phyloP scores from a whole-genome alignment of 768 basidiomycete genomes.

The Agaricus blazei region DNA sequence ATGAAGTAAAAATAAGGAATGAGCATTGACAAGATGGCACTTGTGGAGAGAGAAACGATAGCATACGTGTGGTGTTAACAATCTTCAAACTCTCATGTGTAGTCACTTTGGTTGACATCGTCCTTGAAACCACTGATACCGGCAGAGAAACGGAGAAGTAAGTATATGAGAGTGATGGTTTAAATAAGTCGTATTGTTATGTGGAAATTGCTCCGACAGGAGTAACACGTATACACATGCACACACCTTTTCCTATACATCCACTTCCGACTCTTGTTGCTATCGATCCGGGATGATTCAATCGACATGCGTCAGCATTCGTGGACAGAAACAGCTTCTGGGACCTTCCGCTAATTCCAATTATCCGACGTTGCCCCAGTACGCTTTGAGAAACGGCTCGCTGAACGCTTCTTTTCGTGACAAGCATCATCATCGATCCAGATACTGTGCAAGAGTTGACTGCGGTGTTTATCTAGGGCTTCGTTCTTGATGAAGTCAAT shows the following conservation, averaged over 20 bases:
- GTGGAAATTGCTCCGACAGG: too few species aligned
- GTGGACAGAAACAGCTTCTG: background rate
- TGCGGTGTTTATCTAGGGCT: too few species aligned
- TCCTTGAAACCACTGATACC: conserved; percentile 3
- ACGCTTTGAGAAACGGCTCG: too few species aligned
- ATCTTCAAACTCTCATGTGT: conserved; percentile 34
- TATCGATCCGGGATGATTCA: conserved; percentile 3
- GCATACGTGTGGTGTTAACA: conserved; percentile 37
- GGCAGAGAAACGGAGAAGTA: background rate
- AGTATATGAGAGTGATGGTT: conserved; percentile 5
- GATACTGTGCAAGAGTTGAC: too few species aligned
- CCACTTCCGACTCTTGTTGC: background rate
- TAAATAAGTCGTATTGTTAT: background rate
- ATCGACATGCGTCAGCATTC: background rate
- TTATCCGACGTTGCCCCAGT: background rate
- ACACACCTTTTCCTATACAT: too few species aligned
- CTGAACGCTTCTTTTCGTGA: too few species aligned
- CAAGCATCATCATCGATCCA: too few species aligned
- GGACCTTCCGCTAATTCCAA: background rate
- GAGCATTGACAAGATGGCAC: background rate
- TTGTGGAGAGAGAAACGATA: conserved; percentile 1
- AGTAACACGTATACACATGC: too few species aligned
- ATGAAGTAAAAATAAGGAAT: too few species aligned
- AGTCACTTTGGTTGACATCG: conserved; percentile 28
- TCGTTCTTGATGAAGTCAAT: too few species aligned